Conservation (phyloP, 352 stramenopile species). For the Globisporangium splendens region DNA sequence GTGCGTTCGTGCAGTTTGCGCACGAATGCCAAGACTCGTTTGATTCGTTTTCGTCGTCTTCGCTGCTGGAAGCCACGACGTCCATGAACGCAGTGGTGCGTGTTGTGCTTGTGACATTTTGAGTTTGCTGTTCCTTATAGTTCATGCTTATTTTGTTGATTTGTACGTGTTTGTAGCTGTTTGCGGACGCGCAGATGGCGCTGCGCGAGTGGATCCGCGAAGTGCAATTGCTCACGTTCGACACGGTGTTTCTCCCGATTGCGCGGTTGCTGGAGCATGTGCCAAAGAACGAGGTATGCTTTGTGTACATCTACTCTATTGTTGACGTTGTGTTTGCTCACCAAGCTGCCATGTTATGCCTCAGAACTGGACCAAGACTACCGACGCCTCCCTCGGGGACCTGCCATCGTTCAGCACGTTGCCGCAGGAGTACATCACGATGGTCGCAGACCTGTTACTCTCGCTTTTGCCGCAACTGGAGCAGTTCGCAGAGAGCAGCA, state of each 20-base stretch:
- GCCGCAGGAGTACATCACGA: slow-evolving; percentile 84
- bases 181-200: slow-evolving; percentile 40
- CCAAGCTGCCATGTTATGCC: not conserved
- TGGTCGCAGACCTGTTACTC: slow-evolving; percentile 69
- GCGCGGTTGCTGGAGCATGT: slow-evolving; percentile 40
- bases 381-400: slow-evolving; percentile 42
- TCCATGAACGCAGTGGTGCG: slow-evolving; percentile 15
- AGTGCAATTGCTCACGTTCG: slow-evolving; percentile 67
- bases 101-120: not conserved
- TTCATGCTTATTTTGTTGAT: not conserved
- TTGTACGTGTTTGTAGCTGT: slow-evolving; percentile 24
- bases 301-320: not conserved
- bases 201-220: slow-evolving; percentile 46
- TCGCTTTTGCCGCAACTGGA: slow-evolving; percentile 80
- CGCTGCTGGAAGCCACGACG: slow-evolving; percentile 10
- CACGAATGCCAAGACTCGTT: slow-evolving; percentile 22
- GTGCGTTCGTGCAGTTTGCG: slow-evolving; percentile 48
- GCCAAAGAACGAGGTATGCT: slow-evolving; percentile 38
- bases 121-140: not conserved
- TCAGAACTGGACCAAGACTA: slow-evolving; percentile 49
- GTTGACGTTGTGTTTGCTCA: slow-evolving; percentile 2
- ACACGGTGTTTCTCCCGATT: slow-evolving; percentile 69
- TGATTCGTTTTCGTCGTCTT: not conserved
- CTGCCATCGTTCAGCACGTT: slow-evolving; percentile 74
- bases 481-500: slow-evolving; percentile 74